These are phyloP conservation scores for Mycena filopes DNA, from an alignment of 768 basidiomycete species.

Conservation along the genomic window DNA sequence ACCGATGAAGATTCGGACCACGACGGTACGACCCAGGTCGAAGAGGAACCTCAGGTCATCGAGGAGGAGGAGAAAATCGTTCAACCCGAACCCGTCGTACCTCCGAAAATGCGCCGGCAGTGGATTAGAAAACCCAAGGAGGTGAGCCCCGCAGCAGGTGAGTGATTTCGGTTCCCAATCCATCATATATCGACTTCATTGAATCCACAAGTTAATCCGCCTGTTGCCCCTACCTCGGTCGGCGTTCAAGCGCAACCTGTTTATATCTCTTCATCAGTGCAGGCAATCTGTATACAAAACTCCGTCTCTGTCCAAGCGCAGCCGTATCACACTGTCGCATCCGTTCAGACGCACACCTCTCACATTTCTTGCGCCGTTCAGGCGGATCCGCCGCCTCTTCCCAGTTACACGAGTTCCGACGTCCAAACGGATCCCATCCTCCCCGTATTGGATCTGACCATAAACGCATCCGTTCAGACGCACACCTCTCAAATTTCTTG, in stretches of 20 bases:
- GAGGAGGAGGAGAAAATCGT: constrained; percentile 51
- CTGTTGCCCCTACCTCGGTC: constrained; percentile 47
- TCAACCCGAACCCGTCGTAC: constrained; percentile 53
- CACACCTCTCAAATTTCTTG: constrained; percentile 28
- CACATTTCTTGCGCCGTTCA: constrained; percentile 30
- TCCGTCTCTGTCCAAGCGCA: constrained; percentile 39
- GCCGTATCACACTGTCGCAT: constrained; percentile 22
- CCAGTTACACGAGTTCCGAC: constrained; percentile 26
- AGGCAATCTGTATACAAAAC: constrained; percentile 37
- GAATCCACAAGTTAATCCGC: constrained; percentile 24
- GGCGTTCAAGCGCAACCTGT: constrained; percentile 44
- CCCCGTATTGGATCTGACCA: not conserved
- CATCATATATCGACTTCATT: constrained; percentile 13
- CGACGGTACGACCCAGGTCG: constrained; percentile 40
- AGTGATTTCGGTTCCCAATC: constrained; percentile 38
- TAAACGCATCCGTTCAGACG: constrained; percentile 34
- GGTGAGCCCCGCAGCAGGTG: constrained; percentile 50
- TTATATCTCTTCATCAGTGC: constrained; percentile 50
- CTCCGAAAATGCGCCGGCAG: constrained; percentile 73
- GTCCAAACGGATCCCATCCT: constrained; percentile 36
- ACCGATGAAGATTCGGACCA: constrained; percentile 50
- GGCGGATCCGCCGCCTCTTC: constrained; percentile 5
- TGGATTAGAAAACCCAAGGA: constrained; percentile 65
- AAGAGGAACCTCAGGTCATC: constrained; percentile 45
- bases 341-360: constrained; percentile 32